These are phyloP conservation scores for Peronospora belbahrii DNA, from an alignment of 352 stramenopile genomes.

Conservation along the genomic window DNA sequence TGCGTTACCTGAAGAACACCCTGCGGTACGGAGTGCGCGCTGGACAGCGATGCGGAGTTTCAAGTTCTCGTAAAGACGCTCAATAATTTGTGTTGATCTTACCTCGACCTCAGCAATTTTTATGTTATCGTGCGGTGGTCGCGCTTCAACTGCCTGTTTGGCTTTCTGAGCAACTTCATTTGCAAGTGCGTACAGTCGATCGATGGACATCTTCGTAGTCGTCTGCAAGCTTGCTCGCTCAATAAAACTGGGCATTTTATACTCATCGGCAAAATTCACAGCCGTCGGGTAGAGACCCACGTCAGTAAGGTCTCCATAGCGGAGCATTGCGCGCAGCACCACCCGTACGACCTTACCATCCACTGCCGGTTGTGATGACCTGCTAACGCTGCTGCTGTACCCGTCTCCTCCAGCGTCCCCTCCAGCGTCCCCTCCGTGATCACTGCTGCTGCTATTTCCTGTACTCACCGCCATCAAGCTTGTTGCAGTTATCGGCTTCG, in stretches of 20 bases:
- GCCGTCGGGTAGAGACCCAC: conserved; percentile 46
- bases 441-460: conserved; percentile 20
- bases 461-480: conserved; percentile 9
- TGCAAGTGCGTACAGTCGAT: conserved; percentile 47
- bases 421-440: conserved; percentile 37
- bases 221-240: conserved; percentile 48
- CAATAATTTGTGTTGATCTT: conserved; percentile 63
- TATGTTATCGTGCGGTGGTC: conserved; percentile 55
- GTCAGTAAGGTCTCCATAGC: conserved; percentile 75
- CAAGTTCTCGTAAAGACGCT: conserved; percentile 80
- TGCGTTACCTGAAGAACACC: conserved; percentile 34
- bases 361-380: conserved; percentile 11
- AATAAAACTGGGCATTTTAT: conserved; percentile 70
- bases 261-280: conserved; percentile 66
- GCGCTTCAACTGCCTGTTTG: conserved; percentile 40
- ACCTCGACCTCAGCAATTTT: conserved; percentile 76
- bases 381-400: conserved; percentile 29
- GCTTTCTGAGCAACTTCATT: conserved; percentile 53
- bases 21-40: conserved; percentile 45
- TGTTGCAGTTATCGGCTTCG: conserved; percentile 22
- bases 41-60: conserved; percentile 81
- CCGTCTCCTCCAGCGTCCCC: conserved; percentile 26
- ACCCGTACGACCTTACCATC: conserved; percentile 67
- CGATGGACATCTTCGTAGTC: conserved; percentile 47
- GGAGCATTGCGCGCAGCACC: conserved; percentile 58